Conservation (phyloP, 306 rosid species). For the Pueraria montana region DNA sequence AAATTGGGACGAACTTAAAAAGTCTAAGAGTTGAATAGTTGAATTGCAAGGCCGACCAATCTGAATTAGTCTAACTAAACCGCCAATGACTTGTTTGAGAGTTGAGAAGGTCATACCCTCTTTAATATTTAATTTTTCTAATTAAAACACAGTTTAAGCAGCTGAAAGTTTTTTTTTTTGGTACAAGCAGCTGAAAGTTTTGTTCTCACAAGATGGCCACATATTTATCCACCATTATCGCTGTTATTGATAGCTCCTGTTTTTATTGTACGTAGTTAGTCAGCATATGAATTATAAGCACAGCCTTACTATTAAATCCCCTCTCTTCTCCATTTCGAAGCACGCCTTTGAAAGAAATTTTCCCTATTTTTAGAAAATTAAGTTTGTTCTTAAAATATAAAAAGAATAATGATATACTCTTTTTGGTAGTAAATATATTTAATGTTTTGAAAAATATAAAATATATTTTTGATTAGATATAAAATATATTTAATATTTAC, state of each 20-base stretch:
- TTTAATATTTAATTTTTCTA: neutral
- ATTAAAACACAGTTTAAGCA: neutral
- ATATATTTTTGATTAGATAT: no score
- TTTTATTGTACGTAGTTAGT: neutral
- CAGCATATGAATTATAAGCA: neutral
- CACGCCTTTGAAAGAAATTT: no score
- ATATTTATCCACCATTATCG: neutral
- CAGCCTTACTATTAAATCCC: neutral
- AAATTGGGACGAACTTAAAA: neutral
- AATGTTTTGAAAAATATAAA: no score
- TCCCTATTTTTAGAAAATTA: neutral
- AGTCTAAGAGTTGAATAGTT: neutral
- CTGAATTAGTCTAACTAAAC: slow-evolving; percentile 42
- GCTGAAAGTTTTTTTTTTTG: no score
- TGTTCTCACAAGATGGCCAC: neutral
- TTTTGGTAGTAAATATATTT: no score
- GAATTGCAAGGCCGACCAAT: slow-evolving; percentile 6
- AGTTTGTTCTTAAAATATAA: neutral
- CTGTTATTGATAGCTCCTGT: neutral
- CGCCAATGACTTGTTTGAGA: neutral
- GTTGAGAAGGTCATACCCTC: neutral
- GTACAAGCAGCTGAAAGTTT: neutral
- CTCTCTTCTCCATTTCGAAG: no score
- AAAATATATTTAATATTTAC: no score
- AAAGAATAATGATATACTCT: no score